A percentile compares a stretch with the other conserved stretches of the same genome.
Evolutionary conservation across 805 yeast species (phyloP).

Genomic region (Kluyveromyces starmeri): DNA sequence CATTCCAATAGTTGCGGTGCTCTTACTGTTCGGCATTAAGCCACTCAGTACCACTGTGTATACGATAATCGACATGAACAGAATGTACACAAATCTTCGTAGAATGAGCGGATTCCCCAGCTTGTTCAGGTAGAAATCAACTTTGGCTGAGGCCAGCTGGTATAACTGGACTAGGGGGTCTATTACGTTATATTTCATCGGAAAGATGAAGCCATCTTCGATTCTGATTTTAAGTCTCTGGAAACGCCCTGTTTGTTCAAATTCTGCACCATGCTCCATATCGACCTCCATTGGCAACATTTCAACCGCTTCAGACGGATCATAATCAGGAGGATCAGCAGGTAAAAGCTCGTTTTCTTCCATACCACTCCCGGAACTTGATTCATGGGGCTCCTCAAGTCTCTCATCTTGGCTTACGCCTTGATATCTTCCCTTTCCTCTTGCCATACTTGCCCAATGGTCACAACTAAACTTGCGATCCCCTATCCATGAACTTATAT

Average conservation of each 20-base stretch:
- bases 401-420: constrained; percentile 14
- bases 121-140: constrained; percentile 51
- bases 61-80: constrained; percentile 49
- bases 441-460: constrained; percentile 7
- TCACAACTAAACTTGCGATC: too few relatives aligned
- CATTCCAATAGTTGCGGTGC: constrained; percentile 40
- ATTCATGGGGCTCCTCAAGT: background rate
- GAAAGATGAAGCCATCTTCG: constrained; percentile 28
- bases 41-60: constrained; percentile 53
- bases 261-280: constrained; percentile 31
- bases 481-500: too few relatives aligned
- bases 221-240: constrained; percentile 16
- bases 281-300: constrained; percentile 27
- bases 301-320: constrained; percentile 4
- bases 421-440: constrained; percentile 8
- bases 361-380: background rate
- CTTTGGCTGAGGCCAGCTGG: constrained; percentile 28
- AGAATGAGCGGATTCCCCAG: constrained; percentile 84
- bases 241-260: constrained; percentile 9
- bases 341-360: constrained; percentile 18
- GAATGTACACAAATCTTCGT: constrained; percentile 64
- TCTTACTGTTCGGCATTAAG: constrained; percentile 36
- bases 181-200: constrained; percentile 33
- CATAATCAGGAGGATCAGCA: constrained; percentile 27
- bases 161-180: constrained; percentile 41